phyloP scores from a whole-genome alignment of 116 monocot genomes.

The Dioscorea cayenensis region DNA sequence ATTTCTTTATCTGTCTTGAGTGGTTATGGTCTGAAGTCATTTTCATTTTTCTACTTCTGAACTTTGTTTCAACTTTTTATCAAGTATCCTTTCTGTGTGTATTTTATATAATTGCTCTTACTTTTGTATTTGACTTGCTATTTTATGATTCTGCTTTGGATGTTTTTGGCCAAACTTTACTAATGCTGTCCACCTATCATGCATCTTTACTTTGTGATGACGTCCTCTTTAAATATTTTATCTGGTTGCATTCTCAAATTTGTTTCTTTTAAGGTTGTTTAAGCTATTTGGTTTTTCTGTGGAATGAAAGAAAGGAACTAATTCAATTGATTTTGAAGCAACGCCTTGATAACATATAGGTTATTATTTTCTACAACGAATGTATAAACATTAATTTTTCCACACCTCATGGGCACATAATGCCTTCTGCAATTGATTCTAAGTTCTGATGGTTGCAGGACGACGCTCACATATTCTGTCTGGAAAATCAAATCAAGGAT shows the following conservation, averaged over 20 bases:
- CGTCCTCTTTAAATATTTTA: not conserved
- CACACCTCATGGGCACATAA: too few relatives aligned
- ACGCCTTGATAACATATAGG: not conserved
- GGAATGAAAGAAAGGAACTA: not conserved
- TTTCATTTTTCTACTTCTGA: not conserved
- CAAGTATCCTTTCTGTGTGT: not conserved
- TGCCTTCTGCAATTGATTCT: not conserved
- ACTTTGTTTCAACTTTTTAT: not conserved
- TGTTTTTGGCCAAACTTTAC: not conserved
- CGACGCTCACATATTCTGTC: slow-evolving; percentile 97
- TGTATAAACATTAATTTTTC: not conserved
- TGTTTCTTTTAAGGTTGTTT: not conserved
- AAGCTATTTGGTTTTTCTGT: not conserved
- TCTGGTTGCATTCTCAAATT: not conserved
- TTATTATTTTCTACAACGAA: not conserved
- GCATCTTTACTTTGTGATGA: too few relatives aligned
- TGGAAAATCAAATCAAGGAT: slow-evolving; percentile 79
- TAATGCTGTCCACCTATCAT: too few relatives aligned
- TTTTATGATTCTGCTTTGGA: not conserved
- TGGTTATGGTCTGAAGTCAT: not conserved
- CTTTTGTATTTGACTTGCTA: not conserved
- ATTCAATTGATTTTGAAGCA: not conserved
- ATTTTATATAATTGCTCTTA: not conserved
- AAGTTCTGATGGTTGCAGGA: slow-evolving; percentile 41
- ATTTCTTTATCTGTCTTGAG: not conserved